Evolutionary conservation across 2,329 filamentous ascomycete species (phyloP).

Genomic region (Cylindrodendrum hubeiense): DNA sequence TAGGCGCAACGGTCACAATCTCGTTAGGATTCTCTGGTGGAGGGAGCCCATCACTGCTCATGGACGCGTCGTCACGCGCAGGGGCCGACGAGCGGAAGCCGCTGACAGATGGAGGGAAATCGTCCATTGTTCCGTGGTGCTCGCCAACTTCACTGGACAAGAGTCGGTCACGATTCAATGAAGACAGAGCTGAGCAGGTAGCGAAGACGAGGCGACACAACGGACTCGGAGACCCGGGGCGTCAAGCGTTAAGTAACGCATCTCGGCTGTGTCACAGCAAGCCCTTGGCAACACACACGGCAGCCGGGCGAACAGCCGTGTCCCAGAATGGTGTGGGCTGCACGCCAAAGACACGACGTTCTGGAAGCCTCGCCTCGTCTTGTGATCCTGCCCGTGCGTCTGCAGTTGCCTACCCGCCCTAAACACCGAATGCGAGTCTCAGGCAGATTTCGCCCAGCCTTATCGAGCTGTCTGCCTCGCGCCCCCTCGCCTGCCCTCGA

Average conservation of each 20-base stretch:
- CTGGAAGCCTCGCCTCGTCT: conserved; percentile 30
- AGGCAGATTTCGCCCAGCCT: conserved; percentile 15
- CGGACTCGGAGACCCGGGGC: conserved; percentile 25
- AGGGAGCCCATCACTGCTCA: conserved; percentile 20
- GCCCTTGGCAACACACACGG: conserved; percentile 28
- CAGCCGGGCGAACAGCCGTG: conserved; percentile 37
- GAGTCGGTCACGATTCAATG: conserved; percentile 8
- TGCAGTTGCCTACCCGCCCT: conserved; percentile 10
- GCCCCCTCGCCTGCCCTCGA: conserved; percentile 19
- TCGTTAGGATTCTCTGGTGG: conserved; percentile 38
- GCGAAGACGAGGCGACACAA: conserved; percentile 8
- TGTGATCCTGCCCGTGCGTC: conserved; percentile 26
- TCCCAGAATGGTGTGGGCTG: conserved; percentile 12
- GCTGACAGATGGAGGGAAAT: conserved; percentile 41
- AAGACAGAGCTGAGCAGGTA: conserved; percentile 4
- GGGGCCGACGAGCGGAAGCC: conserved; percentile 12
- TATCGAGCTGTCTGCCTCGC: conserved; percentile 39
- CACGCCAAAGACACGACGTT: conserved; percentile 14
- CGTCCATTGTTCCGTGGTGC: conserved; percentile 40
- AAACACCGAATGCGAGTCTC: background rate
- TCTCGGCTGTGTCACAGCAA: conserved; percentile 18
- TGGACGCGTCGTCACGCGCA: conserved; percentile 14
- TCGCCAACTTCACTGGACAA: conserved; percentile 1
- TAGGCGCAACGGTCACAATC: conserved; percentile 50
- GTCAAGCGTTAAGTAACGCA: conserved; percentile 42